phyloP scores from a whole-genome alignment of 2,329 filamentous ascomycete species.

The Diaporthe nobilis region DNA sequence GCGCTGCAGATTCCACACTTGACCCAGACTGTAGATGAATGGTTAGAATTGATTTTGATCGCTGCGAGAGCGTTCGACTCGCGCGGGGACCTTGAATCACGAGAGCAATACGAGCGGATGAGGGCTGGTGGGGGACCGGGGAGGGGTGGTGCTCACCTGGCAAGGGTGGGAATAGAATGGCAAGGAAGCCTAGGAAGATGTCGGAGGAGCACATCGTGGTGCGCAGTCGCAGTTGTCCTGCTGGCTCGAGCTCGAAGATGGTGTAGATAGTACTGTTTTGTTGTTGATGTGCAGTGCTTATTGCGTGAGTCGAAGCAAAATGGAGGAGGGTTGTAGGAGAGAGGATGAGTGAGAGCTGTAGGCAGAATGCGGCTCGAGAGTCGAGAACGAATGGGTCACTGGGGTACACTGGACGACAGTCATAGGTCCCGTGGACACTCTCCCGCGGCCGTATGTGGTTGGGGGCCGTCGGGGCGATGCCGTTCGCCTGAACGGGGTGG shows the following conservation, averaged over 20 bases:
- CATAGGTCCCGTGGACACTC: not conserved
- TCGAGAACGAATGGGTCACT: conserved; percentile 24
- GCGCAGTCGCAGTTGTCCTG: not conserved
- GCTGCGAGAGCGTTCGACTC: not conserved
- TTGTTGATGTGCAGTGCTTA: not conserved
- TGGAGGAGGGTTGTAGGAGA: conserved; percentile 22
- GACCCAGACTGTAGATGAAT: conserved; percentile 82
- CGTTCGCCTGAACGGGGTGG: conserved; percentile 1
- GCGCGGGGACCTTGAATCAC: not conserved
- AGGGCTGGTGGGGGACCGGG: not conserved
- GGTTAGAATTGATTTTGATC: conserved; percentile 49
- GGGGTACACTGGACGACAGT: not conserved
- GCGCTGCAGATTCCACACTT: conserved; percentile 94
- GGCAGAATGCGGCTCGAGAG: conserved; percentile 23
- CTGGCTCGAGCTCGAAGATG: not conserved
- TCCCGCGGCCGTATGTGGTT: not conserved
- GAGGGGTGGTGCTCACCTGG: conserved; percentile 64
- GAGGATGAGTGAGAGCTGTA: conserved; percentile 7
- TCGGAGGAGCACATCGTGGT: conserved; percentile 71
- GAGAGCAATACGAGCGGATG: not conserved
- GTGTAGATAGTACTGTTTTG: not conserved
- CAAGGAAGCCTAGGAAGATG: conserved; percentile 74
- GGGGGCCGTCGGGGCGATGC: conserved; percentile 13
- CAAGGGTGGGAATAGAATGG: conserved; percentile 76
- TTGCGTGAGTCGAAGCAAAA: not conserved